Base-by-base conservation (phyloP, 1,284 basidiomycete species). In the Pholiota adiposa region DNA sequence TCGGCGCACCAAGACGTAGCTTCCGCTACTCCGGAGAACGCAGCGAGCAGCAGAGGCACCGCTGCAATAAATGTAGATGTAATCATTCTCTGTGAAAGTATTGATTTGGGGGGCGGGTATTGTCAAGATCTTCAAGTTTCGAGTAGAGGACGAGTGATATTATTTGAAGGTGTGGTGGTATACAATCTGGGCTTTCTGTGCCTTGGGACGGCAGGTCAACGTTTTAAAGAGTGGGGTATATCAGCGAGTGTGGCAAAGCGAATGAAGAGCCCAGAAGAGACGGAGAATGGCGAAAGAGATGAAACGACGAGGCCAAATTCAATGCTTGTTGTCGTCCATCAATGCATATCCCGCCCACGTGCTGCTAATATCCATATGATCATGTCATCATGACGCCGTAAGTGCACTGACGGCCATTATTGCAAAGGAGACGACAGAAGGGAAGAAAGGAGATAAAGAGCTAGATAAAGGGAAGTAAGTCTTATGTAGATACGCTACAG, bases 1-100 rank as follows among this genome's bases (percentile, higher is more conserved):
- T n/a, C 4, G 5, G 61, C 68, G 46, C 46, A 71, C 71, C 72
- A 72, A 51, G 64, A 60, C 43, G 61, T 66, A 41, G 68, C 72
- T 38, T 63, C 62, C 27, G 63, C 65, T 12, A 63, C 55, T 25
- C 67, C 63, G n/a, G 65, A 59, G 38, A 75, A 66, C 34, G 65
- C 59, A 25, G 71, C 63, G n/a, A 73, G 58, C 50, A 73, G 54
- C 18, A 71, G 46, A 27, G 70, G 65, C 23, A 69, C 55, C 40
- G 52, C 40, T 4, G 61, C 54, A 40, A 68, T 7, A n/a, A 63
- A 49, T 25, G 54, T 31, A 21, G 56, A 23, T 25, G 46, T 29
- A n/a, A 65, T 65, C 64, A 65, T 65, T 31, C 5, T 59, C 36
- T 4, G 21, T 27, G 44, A 38, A 23, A 58, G 36, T 58, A 11